A percentile compares a stretch with the other conserved stretches of the same genome.
phyloP scores from a whole-genome alignment of 225 moss, liverwort and hornwort species.

The Neckera pumila region DNA sequence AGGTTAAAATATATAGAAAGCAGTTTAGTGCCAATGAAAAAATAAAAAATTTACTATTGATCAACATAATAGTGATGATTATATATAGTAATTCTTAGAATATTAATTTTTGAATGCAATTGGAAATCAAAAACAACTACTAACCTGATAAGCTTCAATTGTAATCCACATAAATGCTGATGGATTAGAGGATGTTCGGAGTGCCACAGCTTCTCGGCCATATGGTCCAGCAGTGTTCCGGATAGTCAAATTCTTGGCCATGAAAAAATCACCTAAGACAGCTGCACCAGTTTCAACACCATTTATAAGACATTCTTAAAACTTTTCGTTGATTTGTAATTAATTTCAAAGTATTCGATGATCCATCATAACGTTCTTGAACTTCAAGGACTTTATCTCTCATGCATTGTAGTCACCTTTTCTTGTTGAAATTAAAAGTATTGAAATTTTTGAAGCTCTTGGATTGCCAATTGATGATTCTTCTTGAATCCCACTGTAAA shows the following conservation, averaged over 20 bases:
- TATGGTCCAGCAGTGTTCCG: slow-evolving; percentile 63
- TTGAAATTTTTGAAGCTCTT: no score
- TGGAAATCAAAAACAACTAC: not conserved
- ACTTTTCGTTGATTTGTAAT: not conserved
- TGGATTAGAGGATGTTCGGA: slow-evolving; percentile 32
- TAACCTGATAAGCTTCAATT: slow-evolving; percentile 62
- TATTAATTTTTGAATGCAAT: not conserved
- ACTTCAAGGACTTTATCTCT: not conserved
- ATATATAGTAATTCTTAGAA: no score
- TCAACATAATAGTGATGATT: no score
- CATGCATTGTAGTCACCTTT: not conserved
- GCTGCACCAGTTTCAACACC: not conserved
- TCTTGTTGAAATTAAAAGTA: not conserved
- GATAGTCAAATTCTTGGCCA: slow-evolving; percentile 43
- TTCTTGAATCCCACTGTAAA: not conserved
- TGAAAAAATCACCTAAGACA: slow-evolving; percentile 38
- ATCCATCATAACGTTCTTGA: not conserved
- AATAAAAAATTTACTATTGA: no score
- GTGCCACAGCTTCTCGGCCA: slow-evolving; percentile 52
- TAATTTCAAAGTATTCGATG: not conserved
- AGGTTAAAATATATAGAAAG: no score
- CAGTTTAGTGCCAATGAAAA: no score
- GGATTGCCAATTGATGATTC: not conserved
- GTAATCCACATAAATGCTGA: slow-evolving; percentile 28
- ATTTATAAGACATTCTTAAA: not conserved